Conservation (phyloP, 106 monocot species). For the Dendrobium chrysotoxum region DNA sequence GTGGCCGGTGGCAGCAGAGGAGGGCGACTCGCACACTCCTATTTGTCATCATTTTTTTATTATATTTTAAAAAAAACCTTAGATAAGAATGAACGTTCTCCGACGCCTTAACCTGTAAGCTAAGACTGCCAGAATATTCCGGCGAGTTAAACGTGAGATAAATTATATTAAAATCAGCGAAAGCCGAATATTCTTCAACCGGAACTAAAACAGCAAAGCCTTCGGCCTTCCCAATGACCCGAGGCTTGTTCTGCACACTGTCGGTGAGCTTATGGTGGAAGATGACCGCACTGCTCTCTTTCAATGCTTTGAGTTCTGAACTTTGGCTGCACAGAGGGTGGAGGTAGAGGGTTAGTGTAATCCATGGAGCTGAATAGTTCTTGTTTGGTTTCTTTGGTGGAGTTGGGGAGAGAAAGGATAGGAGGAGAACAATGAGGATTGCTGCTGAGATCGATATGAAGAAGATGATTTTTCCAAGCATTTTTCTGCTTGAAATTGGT, state of each 20-base stretch:
- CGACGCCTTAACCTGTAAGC: conserved; percentile 31
- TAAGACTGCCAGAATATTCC: conserved; percentile 42
- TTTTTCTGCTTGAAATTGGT: not conserved
- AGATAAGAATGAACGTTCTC: too few species aligned
- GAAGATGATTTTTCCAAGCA: conserved; percentile 1
- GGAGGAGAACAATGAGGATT: not conserved
- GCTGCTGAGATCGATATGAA: not conserved
- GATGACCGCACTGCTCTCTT: conserved; percentile 19
- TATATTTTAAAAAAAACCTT: too few species aligned
- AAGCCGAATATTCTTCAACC: conserved; percentile 4
- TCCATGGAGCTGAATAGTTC: not conserved
- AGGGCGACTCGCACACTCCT: too few species aligned
- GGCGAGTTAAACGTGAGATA: conserved; percentile 35
- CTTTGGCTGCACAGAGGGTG: not conserved
- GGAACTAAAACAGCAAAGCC: conserved; percentile 34
- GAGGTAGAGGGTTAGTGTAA: not conserved
- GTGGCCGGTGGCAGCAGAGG: too few species aligned
- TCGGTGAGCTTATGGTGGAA: conserved; percentile 43
- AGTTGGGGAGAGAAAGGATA: not conserved
- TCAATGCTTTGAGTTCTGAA: not conserved
- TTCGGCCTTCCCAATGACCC: conserved; percentile 38
- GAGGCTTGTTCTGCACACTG: conserved; percentile 23
- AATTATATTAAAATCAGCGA: conserved; percentile 46
- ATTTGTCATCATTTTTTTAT: too few species aligned
- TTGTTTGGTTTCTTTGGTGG: not conserved